phyloP scores from a whole-genome alignment of 177 flowering plant genomes.

The Vitis hybrid region DNA sequence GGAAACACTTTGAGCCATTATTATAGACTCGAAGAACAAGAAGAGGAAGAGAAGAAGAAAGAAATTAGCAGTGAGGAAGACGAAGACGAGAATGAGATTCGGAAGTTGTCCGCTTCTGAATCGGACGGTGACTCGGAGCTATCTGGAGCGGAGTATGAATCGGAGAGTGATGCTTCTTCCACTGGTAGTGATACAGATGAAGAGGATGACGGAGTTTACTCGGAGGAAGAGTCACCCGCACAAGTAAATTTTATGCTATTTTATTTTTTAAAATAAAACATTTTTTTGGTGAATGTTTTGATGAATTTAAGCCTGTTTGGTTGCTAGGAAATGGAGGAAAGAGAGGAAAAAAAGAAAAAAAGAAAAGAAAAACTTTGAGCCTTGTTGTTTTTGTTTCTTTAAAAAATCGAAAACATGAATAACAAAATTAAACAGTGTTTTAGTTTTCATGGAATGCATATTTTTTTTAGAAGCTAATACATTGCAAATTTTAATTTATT shows the following conservation, averaged over 20 bases:
- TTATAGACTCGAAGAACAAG: constrained; percentile 42
- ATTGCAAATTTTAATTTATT: no score
- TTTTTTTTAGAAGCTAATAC: background rate
- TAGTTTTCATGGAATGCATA: background rate
- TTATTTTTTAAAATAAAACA: background rate
- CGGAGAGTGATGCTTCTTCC: constrained; percentile 5
- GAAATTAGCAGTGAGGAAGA: constrained; percentile 18
- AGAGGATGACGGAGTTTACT: constrained; percentile 15
- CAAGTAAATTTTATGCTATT: background rate
- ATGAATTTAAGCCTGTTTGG: background rate
- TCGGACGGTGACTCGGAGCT: background rate
- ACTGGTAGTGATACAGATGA: constrained; percentile 5
- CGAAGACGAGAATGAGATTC: constrained; percentile 8
- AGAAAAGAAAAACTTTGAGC: background rate
- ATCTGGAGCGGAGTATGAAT: constrained; percentile 9
- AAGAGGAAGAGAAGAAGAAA: constrained; percentile 23
- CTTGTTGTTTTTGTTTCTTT: background rate
- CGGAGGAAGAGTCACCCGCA: constrained; percentile 9
- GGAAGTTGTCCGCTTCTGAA: constrained; percentile 10
- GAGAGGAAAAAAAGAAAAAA: background rate
- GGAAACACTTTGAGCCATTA: constrained; percentile 48
- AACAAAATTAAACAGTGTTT: background rate
- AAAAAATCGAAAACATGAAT: background rate
- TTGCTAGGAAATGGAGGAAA: background rate
- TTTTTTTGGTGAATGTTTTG: background rate